These are phyloP conservation scores for Melaleuca quinquenervia DNA, from an alignment of 345 rosid species.

Conservation along the genomic window DNA sequence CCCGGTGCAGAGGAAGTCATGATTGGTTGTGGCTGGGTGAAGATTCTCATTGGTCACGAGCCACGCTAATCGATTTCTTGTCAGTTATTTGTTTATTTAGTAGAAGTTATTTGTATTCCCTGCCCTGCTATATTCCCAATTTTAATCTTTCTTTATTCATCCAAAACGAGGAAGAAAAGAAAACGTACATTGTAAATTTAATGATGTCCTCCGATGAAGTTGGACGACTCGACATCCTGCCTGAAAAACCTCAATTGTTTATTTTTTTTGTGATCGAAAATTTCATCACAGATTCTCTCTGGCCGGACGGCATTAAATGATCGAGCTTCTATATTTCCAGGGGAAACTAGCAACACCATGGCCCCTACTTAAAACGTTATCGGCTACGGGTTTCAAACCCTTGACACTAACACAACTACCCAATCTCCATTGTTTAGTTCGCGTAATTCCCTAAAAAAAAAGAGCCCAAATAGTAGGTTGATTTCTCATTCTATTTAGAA, in stretches of 20 bases:
- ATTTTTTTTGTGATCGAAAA: too few relatives aligned
- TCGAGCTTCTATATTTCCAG: too few relatives aligned
- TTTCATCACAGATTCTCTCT: too few relatives aligned
- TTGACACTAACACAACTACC: too few relatives aligned
- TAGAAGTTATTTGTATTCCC: neutral
- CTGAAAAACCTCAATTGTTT: neutral
- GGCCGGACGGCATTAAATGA: too few relatives aligned
- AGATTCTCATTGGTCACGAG: neutral
- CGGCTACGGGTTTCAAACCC: too few relatives aligned
- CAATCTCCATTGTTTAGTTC: too few relatives aligned
- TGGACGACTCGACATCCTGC: neutral
- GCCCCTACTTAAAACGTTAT: too few relatives aligned
- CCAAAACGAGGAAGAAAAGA: fast-evolving
- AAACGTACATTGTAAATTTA: neutral
- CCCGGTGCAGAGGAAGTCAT: neutral
- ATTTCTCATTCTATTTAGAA: too few relatives aligned
- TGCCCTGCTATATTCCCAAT: neutral
- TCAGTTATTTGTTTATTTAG: neutral
- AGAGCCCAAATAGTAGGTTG: too few relatives aligned
- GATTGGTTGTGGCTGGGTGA: neutral
- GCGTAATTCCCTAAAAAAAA: too few relatives aligned
- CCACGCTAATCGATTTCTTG: neutral
- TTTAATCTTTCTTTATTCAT: neutral
- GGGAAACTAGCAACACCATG: too few relatives aligned
- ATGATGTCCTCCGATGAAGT: neutral